A percentile compares a stretch with the other conserved stretches of the same genome.
Conservation (phyloP, 768 basidiomycete genomes). For the Amanita rubescens region DNA sequence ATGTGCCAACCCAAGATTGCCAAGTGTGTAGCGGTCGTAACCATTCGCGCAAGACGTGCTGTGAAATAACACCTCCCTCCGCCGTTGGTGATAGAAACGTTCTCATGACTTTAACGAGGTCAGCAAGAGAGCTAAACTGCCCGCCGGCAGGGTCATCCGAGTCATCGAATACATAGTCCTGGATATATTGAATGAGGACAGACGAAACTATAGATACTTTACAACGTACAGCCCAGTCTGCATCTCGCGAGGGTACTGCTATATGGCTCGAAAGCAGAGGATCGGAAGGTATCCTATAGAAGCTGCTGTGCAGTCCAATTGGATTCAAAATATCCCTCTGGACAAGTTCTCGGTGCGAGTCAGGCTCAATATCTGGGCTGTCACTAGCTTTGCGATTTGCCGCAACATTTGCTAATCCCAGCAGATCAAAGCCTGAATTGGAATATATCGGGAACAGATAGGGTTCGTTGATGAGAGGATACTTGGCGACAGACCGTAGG, state of each 20-base stretch:
- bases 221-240: constrained; percentile 26
- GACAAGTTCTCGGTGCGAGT: constrained; percentile 35
- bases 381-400: constrained; percentile 36
- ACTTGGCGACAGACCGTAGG: constrained; percentile 27
- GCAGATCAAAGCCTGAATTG: constrained; percentile 66
- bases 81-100: constrained; percentile 35
- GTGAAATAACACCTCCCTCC: constrained; percentile 26
- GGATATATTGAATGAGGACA: not conserved
- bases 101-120: constrained; percentile 36
- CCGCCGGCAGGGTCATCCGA: constrained; percentile 43
- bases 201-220: not conserved
- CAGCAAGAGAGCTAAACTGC: constrained; percentile 43
- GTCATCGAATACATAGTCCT: constrained; percentile 38
- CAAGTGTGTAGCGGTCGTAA: constrained; percentile 27
- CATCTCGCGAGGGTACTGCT: constrained; percentile 30
- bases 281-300: constrained; percentile 26
- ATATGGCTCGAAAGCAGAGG: constrained; percentile 23
- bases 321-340: constrained; percentile 29
- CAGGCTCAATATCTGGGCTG: constrained; percentile 17
- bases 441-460: constrained; percentile 63
- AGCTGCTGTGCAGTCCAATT: constrained; percentile 34
- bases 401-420: constrained; percentile 56
- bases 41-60: constrained; percentile 27
- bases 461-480: constrained; percentile 34
- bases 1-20: constrained; percentile 25